Percentiles rank a stretch among this genome's conserved stretches.
Conservation (phyloP, 331 rosid species). For the Rosa hybrid region DNA sequence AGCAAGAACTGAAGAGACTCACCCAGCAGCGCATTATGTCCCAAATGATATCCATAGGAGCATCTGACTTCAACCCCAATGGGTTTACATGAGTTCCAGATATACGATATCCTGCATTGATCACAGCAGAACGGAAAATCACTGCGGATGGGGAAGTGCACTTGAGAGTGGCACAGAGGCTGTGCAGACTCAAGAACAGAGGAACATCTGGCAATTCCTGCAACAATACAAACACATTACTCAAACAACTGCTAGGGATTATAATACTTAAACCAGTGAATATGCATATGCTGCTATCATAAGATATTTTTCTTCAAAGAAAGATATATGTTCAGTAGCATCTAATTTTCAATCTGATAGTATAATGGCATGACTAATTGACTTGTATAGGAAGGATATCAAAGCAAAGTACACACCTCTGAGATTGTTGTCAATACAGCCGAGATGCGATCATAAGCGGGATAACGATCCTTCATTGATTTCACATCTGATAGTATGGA, state of each 20-base stretch:
- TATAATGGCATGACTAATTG: not conserved
- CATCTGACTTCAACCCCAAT: conserved; percentile 92
- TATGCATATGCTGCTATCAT: not conserved
- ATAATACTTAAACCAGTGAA: not conserved
- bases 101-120: conserved; percentile 90
- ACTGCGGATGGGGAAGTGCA: conserved; percentile 98
- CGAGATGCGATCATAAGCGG: conserved; percentile 86
- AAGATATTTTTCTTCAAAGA: not conserved
- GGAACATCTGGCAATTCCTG: conserved; percentile 96
- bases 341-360: not conserved
- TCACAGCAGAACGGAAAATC: conserved; percentile 88
- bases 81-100: conserved; percentile 98
- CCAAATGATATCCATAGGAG: conserved; percentile 96
- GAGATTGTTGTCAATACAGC: conserved; percentile 89
- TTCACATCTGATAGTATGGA: conserved; percentile 74
- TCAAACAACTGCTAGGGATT: not conserved
- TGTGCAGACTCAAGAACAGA: conserved; percentile 91
- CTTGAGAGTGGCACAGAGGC: conserved; percentile 89
- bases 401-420: conserved; percentile 51
- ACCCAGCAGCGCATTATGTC: conserved; percentile 99
- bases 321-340: not conserved
- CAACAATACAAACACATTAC: conserved; percentile 13
- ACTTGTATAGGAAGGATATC: not conserved
- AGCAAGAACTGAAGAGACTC: not conserved
- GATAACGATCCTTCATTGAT: conserved; percentile 70